Evolutionary conservation across 2,329 filamentous ascomycete genomes (phyloP), one percentile per base, ranked within the genome.

Genomic region (Pseudonectria buxi): DNA sequence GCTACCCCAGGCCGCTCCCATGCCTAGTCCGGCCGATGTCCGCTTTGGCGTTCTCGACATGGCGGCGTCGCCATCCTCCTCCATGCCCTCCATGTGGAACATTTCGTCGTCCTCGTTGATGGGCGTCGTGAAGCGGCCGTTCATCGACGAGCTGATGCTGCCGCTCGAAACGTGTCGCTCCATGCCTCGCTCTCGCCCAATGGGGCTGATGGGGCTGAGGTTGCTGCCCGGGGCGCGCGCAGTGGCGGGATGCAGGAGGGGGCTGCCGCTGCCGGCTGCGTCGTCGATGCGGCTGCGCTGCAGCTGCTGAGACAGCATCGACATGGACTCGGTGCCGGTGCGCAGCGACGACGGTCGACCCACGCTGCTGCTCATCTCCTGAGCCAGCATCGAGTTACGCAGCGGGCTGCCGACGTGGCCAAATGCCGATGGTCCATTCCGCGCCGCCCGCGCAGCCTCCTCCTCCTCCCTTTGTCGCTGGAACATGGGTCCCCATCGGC

Each of bases 341-440:
- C 70, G 63, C 16, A 51, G 40, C 13, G 54, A 48, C 28, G 62
- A 63, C 14, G 65, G 59, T 10, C 65, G 56, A 37, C 62, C 56
- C 18, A 63, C 58, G 31, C 61, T 63, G 37, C 56, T 55, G 30
- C 63, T 61, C 51, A 74, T 69, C 33, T 71, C 72, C 29, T 71
- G 67, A 26, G 74, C 74, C 7, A 82, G 64, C 29, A 73, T 71
- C 7, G 77, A 81, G 54, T 79, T 81, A 13, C 78, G 72, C 38
- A 82, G 62, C 12, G 78, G 78, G 43, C 76, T 81, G 14, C 78
- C 78, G 25, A 82, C 78, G 45, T 82, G 78, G 7, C 78, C 78
- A 52, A 81, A 81, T 4, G 67, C 73, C n/a, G 76, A 79, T 5
- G 57, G 56, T 37, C 58, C 51, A 46, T 54, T 51, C 31, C 61